Evolutionary conservation across 2,329 filamentous ascomycete genomes (phyloP), one percentile per base, ranked within the genome.

Genomic region (Thelonectria rubi): DNA sequence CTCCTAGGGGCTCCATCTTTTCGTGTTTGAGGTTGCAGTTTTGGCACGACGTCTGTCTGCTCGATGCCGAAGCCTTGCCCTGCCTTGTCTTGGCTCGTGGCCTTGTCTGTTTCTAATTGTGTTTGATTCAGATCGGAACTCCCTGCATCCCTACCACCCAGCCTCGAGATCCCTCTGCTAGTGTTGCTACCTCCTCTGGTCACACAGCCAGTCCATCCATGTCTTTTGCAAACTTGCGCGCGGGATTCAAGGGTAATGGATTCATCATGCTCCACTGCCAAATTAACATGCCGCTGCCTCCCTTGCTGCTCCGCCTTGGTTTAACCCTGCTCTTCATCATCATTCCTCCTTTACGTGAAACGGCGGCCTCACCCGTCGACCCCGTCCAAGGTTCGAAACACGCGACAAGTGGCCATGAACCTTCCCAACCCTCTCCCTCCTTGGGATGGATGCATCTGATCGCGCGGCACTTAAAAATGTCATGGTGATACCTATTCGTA

Each of bases 341-440:
- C 50, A 66, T 60, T 62, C 55, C 50, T 58, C 54, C 43, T 55
- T 49, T 59, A 61, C 60, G 51, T 68, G 69, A 71, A 71, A 71
- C 69, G 64, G 61, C 57, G 65, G 63, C 61, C 57, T 42, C 65
- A 58, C 53, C 56, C 57, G 60, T 64, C 59, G 55, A 58, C 30
- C 47, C 60, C 64, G 61, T 67, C 39, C 32, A 60, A 66, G 48
- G 43, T 60, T 69, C 62, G 67, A 68, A 71, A 67, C 67, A 69
- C 62, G 58, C 69, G 67, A 67, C 61, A 71, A 54, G 55, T 34
- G 64, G 58, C 48, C 24, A 65, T 57, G 55, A 63, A 49, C 59
- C 58, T 55, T 66, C 59, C 58, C 59, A 47, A 49, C 47, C 48
- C 58, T 59, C 48, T 51, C 61, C 65, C 24, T 50, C 55, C 52